These are phyloP conservation scores for Phytophthora sojae DNA, from an alignment of 352 stramenopile species.

Conservation along the genomic window DNA sequence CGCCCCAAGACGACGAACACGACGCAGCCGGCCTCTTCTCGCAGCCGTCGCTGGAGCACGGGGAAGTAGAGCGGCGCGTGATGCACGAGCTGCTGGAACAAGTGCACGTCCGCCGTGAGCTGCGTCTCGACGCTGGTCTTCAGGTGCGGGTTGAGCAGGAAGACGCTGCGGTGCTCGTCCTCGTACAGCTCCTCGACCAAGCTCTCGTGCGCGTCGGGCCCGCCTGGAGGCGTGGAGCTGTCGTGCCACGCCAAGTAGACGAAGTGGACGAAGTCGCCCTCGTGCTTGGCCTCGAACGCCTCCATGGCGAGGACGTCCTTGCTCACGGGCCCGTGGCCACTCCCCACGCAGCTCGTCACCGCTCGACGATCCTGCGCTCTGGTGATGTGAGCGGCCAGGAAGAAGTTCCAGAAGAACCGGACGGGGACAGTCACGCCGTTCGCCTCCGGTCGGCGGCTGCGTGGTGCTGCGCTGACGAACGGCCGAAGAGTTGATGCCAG, in stretches of 20 bases:
- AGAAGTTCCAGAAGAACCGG: slow-evolving; percentile 71
- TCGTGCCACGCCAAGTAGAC: slow-evolving; percentile 58
- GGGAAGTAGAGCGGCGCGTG: slow-evolving; percentile 48
- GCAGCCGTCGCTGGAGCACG: slow-evolving; percentile 56
- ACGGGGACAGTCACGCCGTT: slow-evolving; percentile 18
- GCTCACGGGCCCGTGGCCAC: slow-evolving; percentile 16
- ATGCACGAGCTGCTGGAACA: slow-evolving; percentile 53
- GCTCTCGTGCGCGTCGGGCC: not conserved
- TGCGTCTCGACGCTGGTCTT: slow-evolving; percentile 1
- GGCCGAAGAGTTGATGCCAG: not conserved
- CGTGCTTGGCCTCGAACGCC: slow-evolving; percentile 45
- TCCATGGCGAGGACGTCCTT: slow-evolving; percentile 41
- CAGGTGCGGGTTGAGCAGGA: slow-evolving; percentile 34
- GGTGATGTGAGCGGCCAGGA: slow-evolving; percentile 34
- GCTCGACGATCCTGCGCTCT: not conserved
- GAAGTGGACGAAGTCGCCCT: slow-evolving; percentile 57
- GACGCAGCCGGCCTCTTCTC: slow-evolving; percentile 47
- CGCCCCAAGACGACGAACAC: slow-evolving; percentile 47
- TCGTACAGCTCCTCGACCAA: slow-evolving; percentile 45
- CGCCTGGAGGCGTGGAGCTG: not conserved
- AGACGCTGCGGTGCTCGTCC: slow-evolving; percentile 45
- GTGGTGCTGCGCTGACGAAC: slow-evolving; percentile 1
- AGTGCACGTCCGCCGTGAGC: slow-evolving; percentile 5
- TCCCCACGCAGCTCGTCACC: slow-evolving; percentile 17
- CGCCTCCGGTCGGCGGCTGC: slow-evolving; percentile 14